A percentile compares a stretch with the other conserved stretches of the same genome.
Evolutionary conservation across 148 eudicot genomes (phyloP).

Genomic region (Fallopia convolvulus): DNA sequence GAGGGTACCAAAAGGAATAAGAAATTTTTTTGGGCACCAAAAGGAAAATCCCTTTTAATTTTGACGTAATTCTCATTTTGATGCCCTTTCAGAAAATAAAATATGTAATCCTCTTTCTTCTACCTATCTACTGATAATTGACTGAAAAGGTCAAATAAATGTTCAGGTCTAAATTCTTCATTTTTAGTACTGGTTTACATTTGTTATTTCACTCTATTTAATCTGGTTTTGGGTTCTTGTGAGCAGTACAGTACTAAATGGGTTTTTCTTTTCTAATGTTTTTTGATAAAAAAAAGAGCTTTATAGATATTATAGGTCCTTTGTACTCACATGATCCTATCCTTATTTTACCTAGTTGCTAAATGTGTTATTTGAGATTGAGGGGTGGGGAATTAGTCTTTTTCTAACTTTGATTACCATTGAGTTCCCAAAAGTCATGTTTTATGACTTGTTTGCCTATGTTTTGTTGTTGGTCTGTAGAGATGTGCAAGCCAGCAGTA

Average conservation of each 20-base stretch:
- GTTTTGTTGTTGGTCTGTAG: slow-evolving; percentile 23
- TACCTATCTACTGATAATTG: not conserved
- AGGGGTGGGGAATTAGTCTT: not conserved
- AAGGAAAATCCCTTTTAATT: no score
- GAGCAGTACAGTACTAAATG: not conserved
- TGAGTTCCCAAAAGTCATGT: not conserved
- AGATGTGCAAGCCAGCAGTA: slow-evolving; percentile 96
- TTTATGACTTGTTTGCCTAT: not conserved
- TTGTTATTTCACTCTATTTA: no score
- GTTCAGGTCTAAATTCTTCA: not conserved
- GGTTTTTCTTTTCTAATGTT: not conserved
- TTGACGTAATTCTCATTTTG: not conserved
- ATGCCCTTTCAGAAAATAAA: not conserved
- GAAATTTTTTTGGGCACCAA: no score
- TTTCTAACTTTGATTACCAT: not conserved
- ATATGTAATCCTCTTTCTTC: not conserved
- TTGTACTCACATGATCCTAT: not conserved
- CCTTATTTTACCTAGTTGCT: not conserved
- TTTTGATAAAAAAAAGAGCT: no score
- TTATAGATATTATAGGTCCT: no score
- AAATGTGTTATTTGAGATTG: not conserved
- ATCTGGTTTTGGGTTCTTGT: not conserved
- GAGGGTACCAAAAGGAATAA: no score
- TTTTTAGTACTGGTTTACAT: no score
- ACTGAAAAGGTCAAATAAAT: not conserved